Conservation (phyloP, 345 rosid genomes). For the Laguncularia racemosa region DNA sequence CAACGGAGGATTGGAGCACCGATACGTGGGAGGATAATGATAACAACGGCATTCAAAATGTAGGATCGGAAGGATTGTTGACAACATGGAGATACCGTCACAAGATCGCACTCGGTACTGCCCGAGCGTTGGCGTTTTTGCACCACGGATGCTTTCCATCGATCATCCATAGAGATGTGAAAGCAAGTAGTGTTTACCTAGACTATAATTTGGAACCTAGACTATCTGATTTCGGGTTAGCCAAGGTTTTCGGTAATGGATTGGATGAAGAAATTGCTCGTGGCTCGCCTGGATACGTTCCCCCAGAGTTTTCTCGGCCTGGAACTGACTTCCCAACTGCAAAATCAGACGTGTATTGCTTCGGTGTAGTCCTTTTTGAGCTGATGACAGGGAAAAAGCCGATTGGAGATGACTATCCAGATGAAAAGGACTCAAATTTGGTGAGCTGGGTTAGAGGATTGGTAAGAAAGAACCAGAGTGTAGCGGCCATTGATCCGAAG, state of each 20-base stretch:
- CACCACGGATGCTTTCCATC: slow-evolving; percentile 96
- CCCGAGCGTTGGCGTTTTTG: slow-evolving; percentile 86
- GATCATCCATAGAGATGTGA: slow-evolving; percentile 76
- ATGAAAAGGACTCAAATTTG: slow-evolving; percentile 41
- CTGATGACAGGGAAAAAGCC: slow-evolving; percentile 76
- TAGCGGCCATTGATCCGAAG: slow-evolving; percentile 67
- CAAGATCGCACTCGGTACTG: slow-evolving; percentile 79
- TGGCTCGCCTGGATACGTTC: slow-evolving; percentile 73
- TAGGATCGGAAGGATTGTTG: slow-evolving; percentile 51
- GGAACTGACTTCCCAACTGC: slow-evolving; percentile 57
- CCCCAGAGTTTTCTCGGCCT: slow-evolving; percentile 67
- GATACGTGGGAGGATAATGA: slow-evolving; percentile 83
- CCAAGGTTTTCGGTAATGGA: slow-evolving; percentile 73
- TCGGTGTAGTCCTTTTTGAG: slow-evolving; percentile 79
- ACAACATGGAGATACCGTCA: slow-evolving; percentile 82
- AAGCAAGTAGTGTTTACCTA: slow-evolving; percentile 84
- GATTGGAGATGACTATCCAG: slow-evolving; percentile 61
- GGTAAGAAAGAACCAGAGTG: slow-evolving; percentile 53
- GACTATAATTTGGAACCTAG: slow-evolving; percentile 80
- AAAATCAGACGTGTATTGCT: slow-evolving; percentile 87
- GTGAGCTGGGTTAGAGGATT: slow-evolving; percentile 75
- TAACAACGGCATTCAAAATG: slow-evolving; percentile 50
- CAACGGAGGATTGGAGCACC: slow-evolving; percentile 76
- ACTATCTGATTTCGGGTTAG: slow-evolving; percentile 80
- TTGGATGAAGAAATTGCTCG: slow-evolving; percentile 58